Percentiles rank a stretch among this genome's conserved stretches.
phyloP scores from a whole-genome alignment of 345 rosid genomes.

The Ailanthus altissimus region DNA sequence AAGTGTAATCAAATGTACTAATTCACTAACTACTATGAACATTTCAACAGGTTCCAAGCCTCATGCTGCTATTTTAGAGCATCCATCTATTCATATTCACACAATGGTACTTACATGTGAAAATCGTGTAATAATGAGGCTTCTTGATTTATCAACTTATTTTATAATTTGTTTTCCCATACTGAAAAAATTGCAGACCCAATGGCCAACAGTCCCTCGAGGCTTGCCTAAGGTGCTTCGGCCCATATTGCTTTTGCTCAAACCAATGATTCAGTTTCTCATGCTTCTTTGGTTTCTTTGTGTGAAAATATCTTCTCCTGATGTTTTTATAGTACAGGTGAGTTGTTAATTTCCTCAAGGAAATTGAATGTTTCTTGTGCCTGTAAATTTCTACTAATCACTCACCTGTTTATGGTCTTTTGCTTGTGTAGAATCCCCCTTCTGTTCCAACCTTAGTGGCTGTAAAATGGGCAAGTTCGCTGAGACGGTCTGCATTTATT shows the following conservation, averaged over 20 bases:
- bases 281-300: conserved; percentile 88
- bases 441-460: conserved; percentile 88
- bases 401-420: conserved; percentile 1
- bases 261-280: conserved; percentile 78
- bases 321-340: conserved; percentile 89
- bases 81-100: conserved; percentile 74
- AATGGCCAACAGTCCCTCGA: conserved; percentile 50
- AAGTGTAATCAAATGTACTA: neutral
- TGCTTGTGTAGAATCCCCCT: conserved; percentile 80
- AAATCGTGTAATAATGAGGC: conserved; percentile 2
- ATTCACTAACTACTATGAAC: conserved; percentile 10
- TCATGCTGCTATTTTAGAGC: conserved; percentile 63
- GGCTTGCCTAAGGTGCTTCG: conserved; percentile 58
- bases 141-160: neutral
- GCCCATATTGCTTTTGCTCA: conserved; percentile 69
- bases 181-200: conserved; percentile 44
- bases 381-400: neutral
- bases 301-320: conserved; percentile 68
- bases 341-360: conserved; percentile 14
- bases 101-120: conserved; percentile 61
- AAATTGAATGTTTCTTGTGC: neutral
- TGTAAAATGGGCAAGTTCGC: conserved; percentile 90
- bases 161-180: neutral
- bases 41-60: conserved; percentile 73
- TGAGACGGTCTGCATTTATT: conserved; percentile 64